Conservation (phyloP, 306 rosid species). For the Lablab purpureus region DNA sequence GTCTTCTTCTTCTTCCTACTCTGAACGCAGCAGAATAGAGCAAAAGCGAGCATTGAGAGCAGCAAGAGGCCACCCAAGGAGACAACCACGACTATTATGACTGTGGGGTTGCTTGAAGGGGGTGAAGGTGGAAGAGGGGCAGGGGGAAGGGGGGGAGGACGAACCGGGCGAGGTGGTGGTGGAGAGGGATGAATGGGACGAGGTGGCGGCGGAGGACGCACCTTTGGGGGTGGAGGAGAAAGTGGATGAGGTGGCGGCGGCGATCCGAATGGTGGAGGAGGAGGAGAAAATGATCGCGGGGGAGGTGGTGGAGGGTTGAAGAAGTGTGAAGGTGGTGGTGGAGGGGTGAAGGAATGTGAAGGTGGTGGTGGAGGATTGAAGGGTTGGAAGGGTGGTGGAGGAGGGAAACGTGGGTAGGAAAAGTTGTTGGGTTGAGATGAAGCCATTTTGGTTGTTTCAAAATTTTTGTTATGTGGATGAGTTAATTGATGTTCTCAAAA, state of each 20-base stretch:
- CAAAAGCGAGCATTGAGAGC: constrained; percentile 68
- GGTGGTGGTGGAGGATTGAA: constrained; percentile 51
- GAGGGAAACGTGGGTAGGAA: constrained; percentile 50
- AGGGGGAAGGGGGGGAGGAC: constrained; percentile 50
- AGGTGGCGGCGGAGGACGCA: constrained; percentile 32
- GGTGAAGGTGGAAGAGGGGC: constrained; percentile 66
- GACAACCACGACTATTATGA: constrained; percentile 65
- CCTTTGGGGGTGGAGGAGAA: constrained; percentile 36
- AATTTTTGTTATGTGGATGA: background rate
- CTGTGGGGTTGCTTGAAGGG: constrained; percentile 57
- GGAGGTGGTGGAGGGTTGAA: background rate
- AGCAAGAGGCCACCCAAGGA: constrained; percentile 64
- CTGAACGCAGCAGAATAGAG: constrained; percentile 60
- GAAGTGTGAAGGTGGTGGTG: background rate
- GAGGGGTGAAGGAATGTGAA: constrained; percentile 39
- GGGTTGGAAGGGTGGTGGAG: constrained; percentile 56
- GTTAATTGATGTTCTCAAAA: background rate
- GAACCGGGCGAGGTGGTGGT: constrained; percentile 48
- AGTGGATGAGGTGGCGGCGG: constrained; percentile 41
- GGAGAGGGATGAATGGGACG: constrained; percentile 51
- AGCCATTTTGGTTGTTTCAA: constrained; percentile 54
- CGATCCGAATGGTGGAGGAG: constrained; percentile 37
- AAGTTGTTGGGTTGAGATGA: constrained; percentile 46
- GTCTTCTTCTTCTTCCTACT: constrained; percentile 60
- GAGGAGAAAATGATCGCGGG: constrained; percentile 28